Base-by-base conservation (phyloP, 805 yeast genomes). In the Myxozyma geophila region DNA sequence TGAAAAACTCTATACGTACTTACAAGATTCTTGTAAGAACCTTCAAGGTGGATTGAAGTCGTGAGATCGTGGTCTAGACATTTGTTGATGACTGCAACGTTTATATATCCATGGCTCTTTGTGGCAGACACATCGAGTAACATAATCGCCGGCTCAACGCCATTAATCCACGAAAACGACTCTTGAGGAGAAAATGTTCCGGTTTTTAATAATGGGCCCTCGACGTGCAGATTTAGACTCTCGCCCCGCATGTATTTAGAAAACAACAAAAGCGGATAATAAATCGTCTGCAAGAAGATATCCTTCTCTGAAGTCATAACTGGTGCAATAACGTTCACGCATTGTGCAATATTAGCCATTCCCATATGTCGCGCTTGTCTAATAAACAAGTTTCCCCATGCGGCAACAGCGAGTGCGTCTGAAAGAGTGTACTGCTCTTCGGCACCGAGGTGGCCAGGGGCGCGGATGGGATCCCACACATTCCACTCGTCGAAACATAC, bases 401-500 rank as follows among this genome's bases (percentile, higher is more conserved):
- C 69, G 13, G 76, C 76, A 37, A 76, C 76, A 2, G 78, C 78
- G 21, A 75, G 53, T 4, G 78, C 76, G 65, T 76, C 78, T 21
- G 75, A 59, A 15, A 76, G 67, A 19, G 70, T 71, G 54, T 76
- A 75, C 74, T 70, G 64, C 54, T 74, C 76, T 64, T 75, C 78
- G 36, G 74, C 76, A 12, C 78, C 78, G n/a, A 63, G 47, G 12
- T 67, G 47, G 12, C 75, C 77, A 47, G 68, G 75, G 15, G 76
- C 76, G 66, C 75, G 67, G 23, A 58, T 54, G 6, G 76, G 74
- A 62, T 76, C 78, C 78, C 78, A 76, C 21, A 75, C 78, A 50
- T 75, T 75, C 78, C 78, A 75, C 64, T 75, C 78, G 64, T 75
- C 78, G 62, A 74, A 75, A 57, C 75, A 71, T 37, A 75, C 73